Evolutionary conservation across 441 rosid species (phyloP).

Genomic region (Hura crepitans): DNA sequence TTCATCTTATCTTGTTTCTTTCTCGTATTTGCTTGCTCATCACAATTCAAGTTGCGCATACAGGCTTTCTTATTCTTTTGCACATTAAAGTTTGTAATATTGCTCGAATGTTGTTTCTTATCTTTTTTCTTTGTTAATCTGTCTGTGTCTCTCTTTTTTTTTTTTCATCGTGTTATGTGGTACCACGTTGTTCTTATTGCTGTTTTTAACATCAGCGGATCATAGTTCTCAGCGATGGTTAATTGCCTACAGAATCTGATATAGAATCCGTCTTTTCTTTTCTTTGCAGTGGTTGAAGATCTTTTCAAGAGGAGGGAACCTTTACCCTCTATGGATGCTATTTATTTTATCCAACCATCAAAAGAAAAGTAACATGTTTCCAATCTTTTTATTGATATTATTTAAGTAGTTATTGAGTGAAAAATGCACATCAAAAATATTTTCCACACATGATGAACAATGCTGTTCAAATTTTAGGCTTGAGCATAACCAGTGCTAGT

Average conservation of each 20-base stretch:
- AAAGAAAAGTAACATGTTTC: conserved; percentile 63
- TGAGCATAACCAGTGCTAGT: background rate
- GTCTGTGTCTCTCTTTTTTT: background rate
- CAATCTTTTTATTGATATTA: conserved; percentile 2
- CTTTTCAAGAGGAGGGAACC: conserved; percentile 83
- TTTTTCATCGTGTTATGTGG: background rate
- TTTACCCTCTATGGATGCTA: conserved; percentile 82
- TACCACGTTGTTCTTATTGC: background rate
- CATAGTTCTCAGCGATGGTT: conserved; percentile 4
- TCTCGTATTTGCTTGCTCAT: background rate
- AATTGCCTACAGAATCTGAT: conserved; percentile 12
- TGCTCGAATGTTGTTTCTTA: background rate
- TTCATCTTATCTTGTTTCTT: background rate
- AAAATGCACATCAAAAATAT: background rate
- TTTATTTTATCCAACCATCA: conserved; percentile 87
- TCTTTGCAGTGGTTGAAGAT: conserved; percentile 82
- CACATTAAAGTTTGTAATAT: background rate
- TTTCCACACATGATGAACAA: background rate
- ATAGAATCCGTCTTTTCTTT: background rate
- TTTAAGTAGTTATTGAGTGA: background rate
- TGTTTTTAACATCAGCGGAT: background rate
- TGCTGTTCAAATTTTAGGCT: background rate
- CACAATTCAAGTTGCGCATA: no score
- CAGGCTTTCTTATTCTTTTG: no score
- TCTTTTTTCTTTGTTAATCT: background rate